phyloP scores from a whole-genome alignment of 83 land plant species.

The Isoetes engelmannii region DNA sequence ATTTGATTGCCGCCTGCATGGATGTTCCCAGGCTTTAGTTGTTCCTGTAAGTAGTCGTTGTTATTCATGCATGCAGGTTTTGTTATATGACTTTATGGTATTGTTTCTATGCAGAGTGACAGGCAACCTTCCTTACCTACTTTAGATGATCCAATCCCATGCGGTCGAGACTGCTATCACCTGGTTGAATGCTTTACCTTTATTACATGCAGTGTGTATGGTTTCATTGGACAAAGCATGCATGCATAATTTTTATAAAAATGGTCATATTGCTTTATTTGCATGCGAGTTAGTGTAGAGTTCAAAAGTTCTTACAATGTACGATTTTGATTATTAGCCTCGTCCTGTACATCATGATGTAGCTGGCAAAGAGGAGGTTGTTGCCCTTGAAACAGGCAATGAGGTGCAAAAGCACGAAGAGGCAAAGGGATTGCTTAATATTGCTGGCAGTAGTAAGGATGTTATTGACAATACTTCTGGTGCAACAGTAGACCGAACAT shows the following conservation, averaged over 20 bases:
- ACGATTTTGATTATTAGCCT: no score
- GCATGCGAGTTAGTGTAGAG: no score
- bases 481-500: neutral
- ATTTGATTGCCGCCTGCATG: conserved; percentile 95
- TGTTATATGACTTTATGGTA: neutral
- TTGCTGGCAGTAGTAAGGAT: neutral
- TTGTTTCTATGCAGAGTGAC: conserved; percentile 52
- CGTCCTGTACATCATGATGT: no score
- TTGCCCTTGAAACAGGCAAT: no score
- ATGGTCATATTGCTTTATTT: no score
- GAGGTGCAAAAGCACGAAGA: no score
- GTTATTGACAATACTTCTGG: neutral
- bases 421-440: neutral
- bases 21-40: conserved; percentile 73
- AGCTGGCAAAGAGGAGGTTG: no score
- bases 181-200: conserved; percentile 29
- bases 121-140: conserved; percentile 47
- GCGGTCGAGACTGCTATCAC: conserved; percentile 64
- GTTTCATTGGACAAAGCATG: no score
- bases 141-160: conserved; percentile 55
- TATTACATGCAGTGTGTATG: neutral
- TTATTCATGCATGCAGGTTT: conserved; percentile 1
- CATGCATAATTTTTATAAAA: no score
- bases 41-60: conserved; percentile 51
- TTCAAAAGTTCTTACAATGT: no score